Conservation (phyloP, 306 rosid species). For the Vigna reflexopilosa region DNA sequence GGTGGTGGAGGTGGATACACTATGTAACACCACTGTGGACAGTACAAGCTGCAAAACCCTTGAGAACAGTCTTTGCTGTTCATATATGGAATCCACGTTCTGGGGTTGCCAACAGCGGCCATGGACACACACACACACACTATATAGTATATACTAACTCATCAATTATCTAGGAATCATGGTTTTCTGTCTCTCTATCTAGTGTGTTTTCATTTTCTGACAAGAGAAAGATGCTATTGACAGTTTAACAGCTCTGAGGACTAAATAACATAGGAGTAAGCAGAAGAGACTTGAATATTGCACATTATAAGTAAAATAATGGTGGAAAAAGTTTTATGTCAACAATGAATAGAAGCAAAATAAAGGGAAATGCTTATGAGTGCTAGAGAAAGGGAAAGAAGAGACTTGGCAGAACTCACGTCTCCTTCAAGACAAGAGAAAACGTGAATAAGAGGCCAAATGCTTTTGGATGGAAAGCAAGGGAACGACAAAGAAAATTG, state of each 20-base stretch:
- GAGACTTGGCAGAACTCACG: slow-evolving; percentile 34
- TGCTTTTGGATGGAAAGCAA: slow-evolving; percentile 52
- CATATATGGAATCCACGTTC: slow-evolving; percentile 74
- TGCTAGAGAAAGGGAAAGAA: slow-evolving; percentile 15
- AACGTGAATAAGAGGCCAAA: slow-evolving; percentile 44
- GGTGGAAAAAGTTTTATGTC: slow-evolving; percentile 2
- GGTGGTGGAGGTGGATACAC: slow-evolving; percentile 78
- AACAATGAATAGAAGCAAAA: slow-evolving; percentile 25
- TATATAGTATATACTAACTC: neutral
- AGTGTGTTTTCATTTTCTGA: slow-evolving; percentile 19
- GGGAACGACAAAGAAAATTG: slow-evolving; percentile 42
- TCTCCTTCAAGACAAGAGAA: slow-evolving; percentile 39
- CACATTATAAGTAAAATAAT: neutral
- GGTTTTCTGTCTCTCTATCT: slow-evolving; percentile 17
- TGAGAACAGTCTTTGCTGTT: slow-evolving; percentile 77
- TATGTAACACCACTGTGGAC: slow-evolving; percentile 88
- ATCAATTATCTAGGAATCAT: slow-evolving; percentile 1
- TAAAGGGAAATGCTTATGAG: neutral
- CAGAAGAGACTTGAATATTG: neutral
- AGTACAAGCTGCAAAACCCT: slow-evolving; percentile 74
- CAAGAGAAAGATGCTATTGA: slow-evolving; percentile 58
- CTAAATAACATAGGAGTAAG: neutral
- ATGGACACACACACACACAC: slow-evolving; percentile 47
- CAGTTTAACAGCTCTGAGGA: neutral
- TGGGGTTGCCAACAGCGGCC: slow-evolving; percentile 70